Conservation (phyloP, 2,329 filamentous ascomycete genomes). For the Magnaporthiopsis rhizophila region DNA sequence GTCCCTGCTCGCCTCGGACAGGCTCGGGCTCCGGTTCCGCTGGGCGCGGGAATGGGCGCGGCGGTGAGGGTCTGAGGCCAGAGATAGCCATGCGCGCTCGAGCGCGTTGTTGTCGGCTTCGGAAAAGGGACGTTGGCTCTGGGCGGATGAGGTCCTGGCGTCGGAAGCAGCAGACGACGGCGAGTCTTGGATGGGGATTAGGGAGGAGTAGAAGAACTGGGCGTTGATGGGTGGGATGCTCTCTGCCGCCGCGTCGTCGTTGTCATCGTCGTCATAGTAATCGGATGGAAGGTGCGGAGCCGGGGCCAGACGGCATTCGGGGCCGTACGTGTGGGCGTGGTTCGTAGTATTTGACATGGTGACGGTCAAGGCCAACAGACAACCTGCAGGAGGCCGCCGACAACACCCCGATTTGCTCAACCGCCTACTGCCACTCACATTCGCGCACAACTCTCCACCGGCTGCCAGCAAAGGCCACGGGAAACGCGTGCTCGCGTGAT, state of each 20-base stretch:
- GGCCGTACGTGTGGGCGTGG: slow-evolving; percentile 46
- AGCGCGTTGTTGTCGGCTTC: slow-evolving; percentile 70
- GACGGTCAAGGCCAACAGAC: no score
- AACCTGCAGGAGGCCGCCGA: no score
- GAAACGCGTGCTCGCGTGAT: no score
- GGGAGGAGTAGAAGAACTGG: slow-evolving; percentile 81
- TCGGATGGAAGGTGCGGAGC: slow-evolving; percentile 28
- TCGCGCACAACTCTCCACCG: no score
- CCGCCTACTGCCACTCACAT: no score
- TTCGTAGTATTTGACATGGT: not conserved
- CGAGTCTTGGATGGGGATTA: slow-evolving; percentile 79
- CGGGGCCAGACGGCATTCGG: slow-evolving; percentile 49
- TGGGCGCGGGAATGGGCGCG: slow-evolving; percentile 35
- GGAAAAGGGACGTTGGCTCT: slow-evolving; percentile 64
- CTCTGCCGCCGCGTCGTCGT: slow-evolving; percentile 20
- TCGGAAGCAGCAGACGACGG: slow-evolving; percentile 50
- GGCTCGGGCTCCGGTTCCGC: slow-evolving; percentile 23
- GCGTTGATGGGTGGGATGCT: slow-evolving; percentile 51
- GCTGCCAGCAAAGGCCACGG: no score
- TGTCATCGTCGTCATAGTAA: slow-evolving; percentile 30
- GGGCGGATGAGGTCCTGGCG: slow-evolving; percentile 36
- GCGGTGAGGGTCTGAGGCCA: slow-evolving; percentile 42
- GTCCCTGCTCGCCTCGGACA: slow-evolving; percentile 25
- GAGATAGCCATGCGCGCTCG: slow-evolving; percentile 66
- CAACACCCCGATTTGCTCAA: no score